These are phyloP conservation scores for Echium plantagineum DNA, from an alignment of 257 asterid species.

Conservation along the genomic window DNA sequence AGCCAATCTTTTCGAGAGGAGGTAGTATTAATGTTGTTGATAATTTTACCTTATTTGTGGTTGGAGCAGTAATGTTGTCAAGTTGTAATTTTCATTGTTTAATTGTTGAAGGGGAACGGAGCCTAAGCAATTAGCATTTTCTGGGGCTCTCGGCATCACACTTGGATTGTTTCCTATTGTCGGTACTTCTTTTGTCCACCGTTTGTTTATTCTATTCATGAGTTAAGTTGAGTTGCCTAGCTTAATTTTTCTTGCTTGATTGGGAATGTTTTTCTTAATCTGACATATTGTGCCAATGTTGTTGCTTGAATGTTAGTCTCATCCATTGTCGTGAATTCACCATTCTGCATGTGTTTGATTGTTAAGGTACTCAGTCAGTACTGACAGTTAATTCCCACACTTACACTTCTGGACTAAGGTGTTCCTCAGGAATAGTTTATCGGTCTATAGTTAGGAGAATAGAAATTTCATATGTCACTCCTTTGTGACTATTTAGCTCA, in stretches of 20 bases:
- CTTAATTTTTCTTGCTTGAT: background rate
- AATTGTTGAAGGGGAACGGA: constrained; percentile 58
- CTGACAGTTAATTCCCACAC: no score
- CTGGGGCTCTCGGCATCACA: constrained; percentile 76
- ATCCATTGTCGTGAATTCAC: background rate
- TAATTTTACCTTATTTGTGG: no score
- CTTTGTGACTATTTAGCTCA: background rate
- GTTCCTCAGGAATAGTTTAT: no score
- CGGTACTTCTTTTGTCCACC: constrained; percentile 30
- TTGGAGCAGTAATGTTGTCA: background rate
- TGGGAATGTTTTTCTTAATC: background rate
- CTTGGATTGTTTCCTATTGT: constrained; percentile 80
- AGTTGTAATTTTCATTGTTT: constrained; percentile 4
- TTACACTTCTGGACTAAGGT: no score
- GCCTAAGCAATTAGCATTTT: constrained; percentile 85
- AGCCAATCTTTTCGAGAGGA: no score
- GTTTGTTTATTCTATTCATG: background rate
- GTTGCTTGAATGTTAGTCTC: background rate
- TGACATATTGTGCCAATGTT: background rate
- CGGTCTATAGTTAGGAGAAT: background rate
- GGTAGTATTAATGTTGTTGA: no score
- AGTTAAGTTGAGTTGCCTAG: background rate
- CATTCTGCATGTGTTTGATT: background rate
- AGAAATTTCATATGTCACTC: background rate
- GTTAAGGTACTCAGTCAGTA: no score